A percentile compares a stretch with the other conserved stretches of the same genome.
Evolutionary conservation across 345 rosid genomes (phyloP).

Genomic region (Boechera retrofracta): DNA sequence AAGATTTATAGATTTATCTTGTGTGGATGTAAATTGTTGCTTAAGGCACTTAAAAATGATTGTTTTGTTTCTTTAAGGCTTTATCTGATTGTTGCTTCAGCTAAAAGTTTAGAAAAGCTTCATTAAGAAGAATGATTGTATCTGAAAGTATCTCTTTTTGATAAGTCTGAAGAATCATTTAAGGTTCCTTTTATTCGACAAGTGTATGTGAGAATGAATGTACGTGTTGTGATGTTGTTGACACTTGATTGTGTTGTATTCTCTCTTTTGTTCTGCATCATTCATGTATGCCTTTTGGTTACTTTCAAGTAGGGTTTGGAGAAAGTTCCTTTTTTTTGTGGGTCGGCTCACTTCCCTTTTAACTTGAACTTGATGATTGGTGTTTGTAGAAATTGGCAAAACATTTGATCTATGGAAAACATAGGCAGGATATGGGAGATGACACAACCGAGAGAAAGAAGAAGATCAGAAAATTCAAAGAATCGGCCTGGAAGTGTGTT

Average conservation of each 20-base stretch:
- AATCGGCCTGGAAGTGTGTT: conserved; percentile 91
- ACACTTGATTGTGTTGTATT: conserved; percentile 1
- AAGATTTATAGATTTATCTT: background rate
- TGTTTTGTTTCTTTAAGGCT: conserved; percentile 7
- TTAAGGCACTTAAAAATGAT: conserved; percentile 31
- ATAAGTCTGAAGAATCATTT: conserved; percentile 13
- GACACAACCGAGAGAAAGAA: conserved; percentile 51
- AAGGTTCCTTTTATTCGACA: background rate
- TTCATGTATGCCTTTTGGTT: conserved; percentile 21
- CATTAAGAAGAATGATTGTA: conserved; percentile 22
- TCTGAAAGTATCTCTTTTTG: conserved; percentile 23
- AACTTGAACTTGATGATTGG: conserved; percentile 32
- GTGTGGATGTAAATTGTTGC: background rate
- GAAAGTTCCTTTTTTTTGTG: background rate
- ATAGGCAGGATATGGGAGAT: conserved; percentile 46
- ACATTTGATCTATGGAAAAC: conserved; percentile 62
- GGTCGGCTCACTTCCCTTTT: background rate
- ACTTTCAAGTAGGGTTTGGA: conserved; percentile 3
- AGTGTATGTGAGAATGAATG: conserved; percentile 4
- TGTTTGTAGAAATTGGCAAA: conserved; percentile 65
- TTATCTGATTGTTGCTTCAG: conserved; percentile 29
- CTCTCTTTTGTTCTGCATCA: background rate
- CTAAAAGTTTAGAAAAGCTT: conserved; percentile 10
- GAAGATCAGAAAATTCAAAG: conserved; percentile 77
- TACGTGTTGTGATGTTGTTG: conserved; percentile 4